Evolutionary conservation across 2,329 filamentous ascomycete genomes (phyloP), one percentile per base, ranked within the genome.

Genomic region (Paracorniculantispora psalliotae): DNA sequence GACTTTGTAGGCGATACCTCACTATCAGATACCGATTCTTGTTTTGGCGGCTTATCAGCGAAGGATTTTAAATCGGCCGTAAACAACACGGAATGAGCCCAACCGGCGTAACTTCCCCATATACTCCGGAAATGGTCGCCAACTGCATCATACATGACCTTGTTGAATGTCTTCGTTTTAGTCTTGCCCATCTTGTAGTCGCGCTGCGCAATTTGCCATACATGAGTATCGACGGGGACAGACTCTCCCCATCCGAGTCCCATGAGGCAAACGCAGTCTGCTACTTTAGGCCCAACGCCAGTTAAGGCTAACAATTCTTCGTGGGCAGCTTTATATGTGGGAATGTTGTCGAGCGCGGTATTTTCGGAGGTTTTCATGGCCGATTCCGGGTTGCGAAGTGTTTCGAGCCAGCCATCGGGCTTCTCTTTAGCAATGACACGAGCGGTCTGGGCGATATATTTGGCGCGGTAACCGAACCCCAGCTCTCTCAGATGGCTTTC

Each of bases 21-120:
- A 21, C 19, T 17, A 12, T 60, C 47, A 7, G 37, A 25, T 50
- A 19, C 41, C 1, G 13, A 21, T 21, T 61, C 61, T 33, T 62
- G 30, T 33, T 69, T 65, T 10, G 60, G 53, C 13, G 61, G 58
- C 17, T 82, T 81, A 64, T 90, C 88, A 0, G 92, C 88, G 68
- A 97, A 97, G 0, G 90, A 84, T 68, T 85, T 89, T 59, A 99
- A 73, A 69, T 99, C 92, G 0, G 94, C 96, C 0, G 94, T 96
- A 69, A 99, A 99, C 13, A 99, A 79, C 9, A 99, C 94, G 2
- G 91, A 96, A 75, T 99, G 94, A 10, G 96, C 94, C 96, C 96
- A 99, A 1, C 94, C 94, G 1, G 94, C 94, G 67, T 97, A 90
- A 60, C 88, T 84, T 0, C 94, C 94, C 94, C 96, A 99, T 0